Percentiles rank a stretch among this genome's conserved stretches.
These are phyloP conservation scores for Picochlorum sp. DNA, from an alignment of 139 green algal species.

Conservation along the genomic window DNA sequence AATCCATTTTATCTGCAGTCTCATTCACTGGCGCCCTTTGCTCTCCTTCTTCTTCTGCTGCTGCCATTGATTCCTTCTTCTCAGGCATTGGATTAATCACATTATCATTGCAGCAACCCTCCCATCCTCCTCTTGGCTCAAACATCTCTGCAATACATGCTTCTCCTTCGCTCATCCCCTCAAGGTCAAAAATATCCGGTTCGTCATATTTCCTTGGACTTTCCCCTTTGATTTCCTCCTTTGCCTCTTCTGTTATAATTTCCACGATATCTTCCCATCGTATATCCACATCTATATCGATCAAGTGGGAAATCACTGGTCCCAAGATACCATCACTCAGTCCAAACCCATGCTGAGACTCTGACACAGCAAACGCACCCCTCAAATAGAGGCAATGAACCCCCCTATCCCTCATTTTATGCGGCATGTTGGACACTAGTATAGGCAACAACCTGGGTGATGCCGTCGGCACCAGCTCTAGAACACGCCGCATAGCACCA, in stretches of 20 bases:
- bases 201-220: constrained; percentile 27
- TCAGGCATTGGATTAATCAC: not conserved
- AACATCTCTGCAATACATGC: not conserved
- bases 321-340: constrained; percentile 53
- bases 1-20: constrained; percentile 77
- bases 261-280: constrained; percentile 81
- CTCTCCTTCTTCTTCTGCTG: not conserved
- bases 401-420: constrained; percentile 52
- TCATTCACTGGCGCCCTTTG: constrained; percentile 19
- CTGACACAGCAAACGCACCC: constrained; percentile 41
- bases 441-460: constrained; percentile 38
- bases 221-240: constrained; percentile 37
- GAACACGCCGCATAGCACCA: constrained; percentile 25
- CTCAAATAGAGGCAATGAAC: constrained; percentile 64
- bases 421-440: constrained; percentile 41
- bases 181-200: constrained; percentile 74
- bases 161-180: constrained; percentile 59
- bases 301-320: constrained; percentile 56
- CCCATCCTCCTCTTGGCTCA: constrained; percentile 39
- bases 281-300: constrained; percentile 76
- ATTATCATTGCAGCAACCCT: constrained; percentile 21
- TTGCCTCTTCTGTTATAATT: constrained; percentile 27
- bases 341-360: constrained; percentile 28
- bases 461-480: constrained; percentile 58
- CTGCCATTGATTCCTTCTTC: not conserved